These are phyloP conservation scores for Paxillus rubicundulus DNA, from an alignment of 768 basidiomycete species.

Conservation along the genomic window DNA sequence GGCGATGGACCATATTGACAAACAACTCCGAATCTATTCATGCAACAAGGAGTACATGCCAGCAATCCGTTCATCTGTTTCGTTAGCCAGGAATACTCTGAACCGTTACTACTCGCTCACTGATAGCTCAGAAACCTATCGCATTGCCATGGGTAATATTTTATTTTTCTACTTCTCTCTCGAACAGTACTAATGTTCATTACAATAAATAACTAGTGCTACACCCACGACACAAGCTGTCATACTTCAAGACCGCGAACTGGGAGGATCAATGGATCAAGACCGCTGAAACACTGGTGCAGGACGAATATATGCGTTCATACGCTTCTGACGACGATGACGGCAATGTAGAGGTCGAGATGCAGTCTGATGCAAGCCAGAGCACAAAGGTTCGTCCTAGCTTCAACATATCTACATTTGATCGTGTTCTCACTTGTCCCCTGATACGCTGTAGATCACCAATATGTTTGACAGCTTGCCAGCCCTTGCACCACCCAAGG, in stretches of 20 bases:
- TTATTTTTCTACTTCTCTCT: background rate
- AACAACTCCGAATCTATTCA: no score
- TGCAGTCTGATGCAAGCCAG: conserved; percentile 11
- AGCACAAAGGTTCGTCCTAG: background rate
- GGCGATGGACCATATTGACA: no score
- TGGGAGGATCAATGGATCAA: conserved; percentile 34
- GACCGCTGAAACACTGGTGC: conserved; percentile 20
- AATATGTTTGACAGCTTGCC: background rate
- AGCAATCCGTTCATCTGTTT: no score
- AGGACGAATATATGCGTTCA: conserved; percentile 13
- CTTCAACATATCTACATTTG: background rate
- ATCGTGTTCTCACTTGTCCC: background rate
- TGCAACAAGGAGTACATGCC: no score
- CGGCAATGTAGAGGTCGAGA: conserved; percentile 3
- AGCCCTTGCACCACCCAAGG: no score
- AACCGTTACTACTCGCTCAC: no score
- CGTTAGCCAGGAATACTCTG: no score
- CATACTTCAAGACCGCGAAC: conserved; percentile 28
- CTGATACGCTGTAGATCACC: background rate
- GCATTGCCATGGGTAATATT: conserved; percentile 25
- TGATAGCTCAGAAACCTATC: conserved; percentile 20
- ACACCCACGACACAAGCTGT: conserved; percentile 35
- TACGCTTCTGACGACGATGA: background rate
- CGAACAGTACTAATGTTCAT: background rate
- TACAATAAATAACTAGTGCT: conserved; percentile 26